Evolutionary conservation across 1,139 yeast species (phyloP), one percentile per base, ranked within the genome.

Genomic region (Nakaseomyces bracarensis): DNA sequence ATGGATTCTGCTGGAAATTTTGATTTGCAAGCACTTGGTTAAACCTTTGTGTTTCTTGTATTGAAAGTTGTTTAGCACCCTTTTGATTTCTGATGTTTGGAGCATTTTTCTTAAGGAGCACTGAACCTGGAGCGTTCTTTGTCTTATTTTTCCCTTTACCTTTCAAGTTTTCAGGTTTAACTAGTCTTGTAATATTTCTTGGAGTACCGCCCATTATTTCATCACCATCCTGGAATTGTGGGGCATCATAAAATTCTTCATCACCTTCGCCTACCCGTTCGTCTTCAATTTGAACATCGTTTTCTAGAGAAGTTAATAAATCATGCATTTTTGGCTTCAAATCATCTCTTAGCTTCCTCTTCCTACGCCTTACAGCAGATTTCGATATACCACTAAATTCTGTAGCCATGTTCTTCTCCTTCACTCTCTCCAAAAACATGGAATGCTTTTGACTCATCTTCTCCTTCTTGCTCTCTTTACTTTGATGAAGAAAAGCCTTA

Each of bases 281-380:
- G 5, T 25, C 13, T 29, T 46, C 48, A 34, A 53, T 36, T 6
- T 63, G 58, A 16, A 55, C 64, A 14, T 66, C 66, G 25, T 67
- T 55, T 16, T 66, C 72, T 43, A 82, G 65, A 30, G 74, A 75
- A 30, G 66, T 66, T 43, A 78, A 66, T 38, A 82, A 64, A 49
- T 82, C 91, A 43, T 72, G 68, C 74, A 82, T 71, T 54, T 77
- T 73, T 4, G 89, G 85, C 49, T 72, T 72, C 47, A 82, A 66
- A 50, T 78, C 75, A 47, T 79, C 81, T 54, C 71, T 74, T 39
- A 71, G 69, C 55, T 76, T 78, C 49, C 85, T 70, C 57, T 79
- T 81, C 46, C 82, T 70, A 62, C 89, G 72, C 54, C 86, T 70
- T 9, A 72, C 51, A 1, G 85, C 68, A 3, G 85, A 77, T 56